Evolutionary conservation across 108 stramenopile genomes (phyloP), one percentile per base, ranked within the genome.

Genomic region (Halocafeteria seosinensis): DNA sequence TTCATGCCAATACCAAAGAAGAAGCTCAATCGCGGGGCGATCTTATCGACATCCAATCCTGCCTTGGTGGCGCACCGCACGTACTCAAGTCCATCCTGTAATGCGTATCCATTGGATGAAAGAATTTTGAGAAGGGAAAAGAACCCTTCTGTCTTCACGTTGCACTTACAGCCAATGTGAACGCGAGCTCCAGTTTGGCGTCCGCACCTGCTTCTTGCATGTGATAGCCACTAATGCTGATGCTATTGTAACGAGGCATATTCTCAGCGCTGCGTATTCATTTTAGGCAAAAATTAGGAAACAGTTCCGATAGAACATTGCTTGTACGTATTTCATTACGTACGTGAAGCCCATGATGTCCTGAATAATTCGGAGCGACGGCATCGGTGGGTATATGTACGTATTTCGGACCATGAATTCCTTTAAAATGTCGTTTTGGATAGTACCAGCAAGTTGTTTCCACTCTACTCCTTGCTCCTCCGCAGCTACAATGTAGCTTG

Each of bases 191-290:
- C 6, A 94, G 66, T 30, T 87, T 88, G 11, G 89, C 86, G 76
- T 92, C 91, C 24, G 91, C 95, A 5, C 95, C 95, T 3, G 95
- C 95, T 69, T 96, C 95, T 76, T 97, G 95, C 86, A 97, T 92
- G 75, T 98, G 95, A 75, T 98, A 98, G 47, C 95, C 95, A 6
- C 80, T 83, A 63, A 97, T 93, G 55, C 81, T 83, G 50, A 97
- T 88, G 74, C 83, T 85, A 72, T 97, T 94, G 79, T 87, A 97
- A 52, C 90, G 88, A 30, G 92, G 92, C 92, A 94, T 93, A 74
- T 88, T 72, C 27, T 67, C 62, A n/a, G 89, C 74, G 8, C n/a
- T n/a, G 88, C 91, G 77, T 82, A 94, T n/a, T n/a, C n/a, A n/a
- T n/a, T n/a, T n/a, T n/a, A n/a, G n/a, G n/a, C n/a, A 95, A 90